phyloP scores from a whole-genome alignment of 2,329 filamentous ascomycete species.

The Atkinsonella hypoxylon region DNA sequence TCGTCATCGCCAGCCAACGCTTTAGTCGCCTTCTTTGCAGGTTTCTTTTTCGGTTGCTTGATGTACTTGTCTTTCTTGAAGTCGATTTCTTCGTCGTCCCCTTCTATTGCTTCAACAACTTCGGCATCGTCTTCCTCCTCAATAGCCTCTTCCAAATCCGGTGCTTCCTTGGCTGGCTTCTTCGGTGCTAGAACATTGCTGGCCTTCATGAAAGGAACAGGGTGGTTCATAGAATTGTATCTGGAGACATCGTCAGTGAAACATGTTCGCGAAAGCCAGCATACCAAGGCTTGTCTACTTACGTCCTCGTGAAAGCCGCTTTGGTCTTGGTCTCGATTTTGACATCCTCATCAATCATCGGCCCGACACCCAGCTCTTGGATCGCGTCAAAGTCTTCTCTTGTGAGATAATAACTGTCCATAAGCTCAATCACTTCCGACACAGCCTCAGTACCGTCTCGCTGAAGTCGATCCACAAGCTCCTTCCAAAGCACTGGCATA shows the following conservation, averaged over 20 bases:
- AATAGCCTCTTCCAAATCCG: constrained; percentile 91
- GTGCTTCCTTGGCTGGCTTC: constrained; percentile 60
- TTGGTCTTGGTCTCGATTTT: constrained; percentile 80
- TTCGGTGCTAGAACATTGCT: constrained; percentile 63
- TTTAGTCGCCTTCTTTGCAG: constrained; percentile 30
- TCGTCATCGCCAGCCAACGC: constrained; percentile 39
- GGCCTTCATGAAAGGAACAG: constrained; percentile 92
- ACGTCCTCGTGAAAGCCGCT: constrained; percentile 77
- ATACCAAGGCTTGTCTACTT: constrained; percentile 29
- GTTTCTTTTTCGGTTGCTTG: constrained; percentile 69
- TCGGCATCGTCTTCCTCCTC: constrained; percentile 80
- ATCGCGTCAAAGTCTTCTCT: constrained; percentile 92
- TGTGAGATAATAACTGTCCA: constrained; percentile 95
- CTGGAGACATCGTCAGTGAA: constrained; percentile 28
- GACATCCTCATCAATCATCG: constrained; percentile 62
- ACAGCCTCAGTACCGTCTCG: constrained; percentile 72
- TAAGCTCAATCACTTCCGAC: constrained; percentile 74
- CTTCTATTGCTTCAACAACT: constrained; percentile 42
- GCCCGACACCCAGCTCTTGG: constrained; percentile 78
- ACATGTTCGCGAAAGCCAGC: not conserved
- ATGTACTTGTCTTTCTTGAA: constrained; percentile 94
- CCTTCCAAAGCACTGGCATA: constrained; percentile 75
- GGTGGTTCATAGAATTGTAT: constrained; percentile 78
- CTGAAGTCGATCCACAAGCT: constrained; percentile 62
- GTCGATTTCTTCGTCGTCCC: constrained; percentile 65